Conservation (phyloP, 345 rosid genomes). For the Moricandia moricandioides region DNA sequence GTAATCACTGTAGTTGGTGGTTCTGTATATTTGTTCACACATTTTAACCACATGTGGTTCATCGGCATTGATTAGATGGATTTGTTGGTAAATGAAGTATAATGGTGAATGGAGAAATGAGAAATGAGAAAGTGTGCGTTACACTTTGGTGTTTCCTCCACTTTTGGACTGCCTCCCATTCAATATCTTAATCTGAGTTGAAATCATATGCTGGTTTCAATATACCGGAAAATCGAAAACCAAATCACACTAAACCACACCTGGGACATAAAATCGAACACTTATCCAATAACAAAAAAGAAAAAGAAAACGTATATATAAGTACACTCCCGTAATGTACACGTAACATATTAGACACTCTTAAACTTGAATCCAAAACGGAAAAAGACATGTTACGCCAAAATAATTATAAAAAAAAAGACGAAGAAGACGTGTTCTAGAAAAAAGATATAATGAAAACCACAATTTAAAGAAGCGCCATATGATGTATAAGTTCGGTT, state of each 20-base stretch:
- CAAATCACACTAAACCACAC: not conserved
- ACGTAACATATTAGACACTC: constrained; percentile 11
- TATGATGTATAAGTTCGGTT: not conserved
- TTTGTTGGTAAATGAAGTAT: no score
- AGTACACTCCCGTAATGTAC: not conserved
- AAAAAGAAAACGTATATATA: not conserved
- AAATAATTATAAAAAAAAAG: no score
- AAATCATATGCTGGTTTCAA: not conserved
- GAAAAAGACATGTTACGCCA: not conserved
- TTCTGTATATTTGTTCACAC: no score
- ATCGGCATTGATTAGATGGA: no score
- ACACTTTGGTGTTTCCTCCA: no score
- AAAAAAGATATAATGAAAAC: constrained; percentile 7
- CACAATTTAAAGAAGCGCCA: not conserved
- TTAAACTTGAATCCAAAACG: not conserved
- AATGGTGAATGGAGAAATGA: no score
- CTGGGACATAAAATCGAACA: not conserved
- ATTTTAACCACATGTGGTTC: no score
- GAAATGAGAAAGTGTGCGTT: no score
- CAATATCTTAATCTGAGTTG: no score
- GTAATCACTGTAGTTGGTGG: no score
- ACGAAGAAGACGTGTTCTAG: not conserved
- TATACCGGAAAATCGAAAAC: not conserved
- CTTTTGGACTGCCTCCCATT: no score
- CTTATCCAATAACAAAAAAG: not conserved